Base-by-base conservation (phyloP, 768 basidiomycete species). In the Russula vinacea region DNA sequence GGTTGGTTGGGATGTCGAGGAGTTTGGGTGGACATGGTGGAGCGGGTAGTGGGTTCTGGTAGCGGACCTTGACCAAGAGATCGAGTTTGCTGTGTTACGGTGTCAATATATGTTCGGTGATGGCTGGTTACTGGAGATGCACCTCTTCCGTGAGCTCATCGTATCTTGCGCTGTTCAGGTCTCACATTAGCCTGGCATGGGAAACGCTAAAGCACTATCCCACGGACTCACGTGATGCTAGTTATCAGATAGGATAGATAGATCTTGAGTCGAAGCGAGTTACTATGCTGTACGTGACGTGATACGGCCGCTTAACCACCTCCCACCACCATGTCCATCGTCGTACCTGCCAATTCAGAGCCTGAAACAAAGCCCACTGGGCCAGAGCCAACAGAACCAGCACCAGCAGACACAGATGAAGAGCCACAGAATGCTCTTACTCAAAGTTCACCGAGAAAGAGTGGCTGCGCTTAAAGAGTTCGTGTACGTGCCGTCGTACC, bases 21-120 rank as follows among this genome's bases (percentile, higher is more conserved):
- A 98, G 78, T 76, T 97, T 96, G 32, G 97, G 96, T 7, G 97
- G 97, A 80, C 92, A 98, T 80, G 97, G 94, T 35, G 97, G 97
- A 14, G 94, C 81, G 2, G 96, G 96, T 3, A 99, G 84, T 3
- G 95, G 94, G 76, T 98, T 97, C 45, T 87, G 83, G 75, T 95
- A 98, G 14, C 96, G 89, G 39, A 96, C 94, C 59, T 93, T 87
- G 56, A 96, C 92, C 58, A 98, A 81, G 32, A 99, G 84, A 75
- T 98, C 94, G 56, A 94, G 81, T 76, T 94, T 94, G 69, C 84
- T 80, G 79, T 76, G 68, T 73, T 42, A 9, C 44, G n/a, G 17
- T 39, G 52, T 60, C 51, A 60, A 26, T 26, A 35, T 16, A 16
- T 45, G 37, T 14, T 11, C 16, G 39, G 8, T n/a, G 26, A 14